Conservation (phyloP, 208 protist genomes). For the Vickermania ingenoplastis region DNA sequence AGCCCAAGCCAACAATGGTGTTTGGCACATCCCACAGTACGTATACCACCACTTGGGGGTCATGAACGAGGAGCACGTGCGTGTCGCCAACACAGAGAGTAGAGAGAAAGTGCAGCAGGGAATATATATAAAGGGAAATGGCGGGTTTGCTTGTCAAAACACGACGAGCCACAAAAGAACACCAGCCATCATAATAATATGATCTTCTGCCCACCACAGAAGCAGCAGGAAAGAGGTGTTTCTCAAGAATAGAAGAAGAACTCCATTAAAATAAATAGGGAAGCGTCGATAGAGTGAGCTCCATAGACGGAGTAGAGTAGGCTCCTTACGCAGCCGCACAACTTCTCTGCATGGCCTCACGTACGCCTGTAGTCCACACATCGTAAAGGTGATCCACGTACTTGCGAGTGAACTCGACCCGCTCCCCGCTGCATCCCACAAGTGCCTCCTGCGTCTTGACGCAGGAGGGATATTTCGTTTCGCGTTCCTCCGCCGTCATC, state of each 20-base stretch:
- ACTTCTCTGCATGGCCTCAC: neutral
- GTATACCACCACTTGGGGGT: neutral
- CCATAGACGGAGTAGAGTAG: too few species aligned
- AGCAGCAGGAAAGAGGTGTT: too few species aligned
- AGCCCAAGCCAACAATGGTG: neutral
- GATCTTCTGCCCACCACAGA: neutral
- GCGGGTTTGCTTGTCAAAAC: neutral
- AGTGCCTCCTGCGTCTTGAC: constrained; percentile 14
- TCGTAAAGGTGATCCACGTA: constrained; percentile 20
- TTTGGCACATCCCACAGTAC: neutral
- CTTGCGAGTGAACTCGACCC: constrained; percentile 14
- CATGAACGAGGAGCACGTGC: neutral
- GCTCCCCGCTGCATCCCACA: constrained; percentile 4
- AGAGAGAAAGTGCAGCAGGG: constrained; percentile 1
- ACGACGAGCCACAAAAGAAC: neutral
- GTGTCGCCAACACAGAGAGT: constrained; percentile 3
- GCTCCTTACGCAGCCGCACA: too few species aligned
- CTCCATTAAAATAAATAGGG: too few species aligned
- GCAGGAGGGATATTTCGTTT: constrained; percentile 2
- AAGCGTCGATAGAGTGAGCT: too few species aligned
- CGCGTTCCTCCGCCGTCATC: constrained; percentile 10
- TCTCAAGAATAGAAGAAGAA: too few species aligned
- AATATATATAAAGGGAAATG: neutral
- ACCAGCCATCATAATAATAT: neutral
- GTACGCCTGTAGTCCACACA: constrained; percentile 19